Evolutionary conservation across 2,329 filamentous ascomycete species (phyloP).

Genomic region (Penicillium thymicola): DNA sequence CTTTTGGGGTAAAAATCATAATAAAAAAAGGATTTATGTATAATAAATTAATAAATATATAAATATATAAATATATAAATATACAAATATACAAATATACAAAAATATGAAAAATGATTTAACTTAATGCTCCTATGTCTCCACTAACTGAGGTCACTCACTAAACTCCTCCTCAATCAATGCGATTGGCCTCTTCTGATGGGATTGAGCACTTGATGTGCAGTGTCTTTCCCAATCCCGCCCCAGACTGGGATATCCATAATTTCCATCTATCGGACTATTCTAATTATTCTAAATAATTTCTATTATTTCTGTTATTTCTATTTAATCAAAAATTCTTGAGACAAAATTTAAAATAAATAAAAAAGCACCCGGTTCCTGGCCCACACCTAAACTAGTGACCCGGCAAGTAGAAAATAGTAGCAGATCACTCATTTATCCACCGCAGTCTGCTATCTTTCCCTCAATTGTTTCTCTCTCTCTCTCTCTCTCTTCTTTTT

Average conservation of each 20-base stretch:
- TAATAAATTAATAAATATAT: not conserved
- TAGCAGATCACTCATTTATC: constrained; percentile 40
- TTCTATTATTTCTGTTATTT: not conserved
- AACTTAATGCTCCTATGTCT: not conserved
- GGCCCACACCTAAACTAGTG: constrained; percentile 26
- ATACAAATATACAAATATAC: not conserved
- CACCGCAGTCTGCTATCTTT: constrained; percentile 29
- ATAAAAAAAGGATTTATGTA: not conserved
- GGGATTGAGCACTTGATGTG: constrained; percentile 8
- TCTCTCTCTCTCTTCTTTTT: constrained; percentile 37
- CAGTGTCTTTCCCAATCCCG: constrained; percentile 18
- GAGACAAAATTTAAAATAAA: not conserved
- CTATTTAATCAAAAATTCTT: not conserved
- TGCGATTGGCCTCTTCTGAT: constrained; percentile 4
- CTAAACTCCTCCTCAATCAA: not conserved
- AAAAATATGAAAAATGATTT: not conserved
- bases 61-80: not conserved
- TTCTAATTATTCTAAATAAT: not conserved
- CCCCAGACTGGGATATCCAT: constrained; percentile 9
- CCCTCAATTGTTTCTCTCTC: constrained; percentile 12
- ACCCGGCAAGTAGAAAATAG: constrained; percentile 31
- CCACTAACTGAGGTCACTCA: not conserved
- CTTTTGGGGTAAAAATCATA: not conserved
- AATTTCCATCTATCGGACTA: not conserved
- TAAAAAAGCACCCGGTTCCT: constrained; percentile 13